Base-by-base conservation (phyloP, 768 basidiomycete genomes). In the Hypholoma fasciculare region DNA sequence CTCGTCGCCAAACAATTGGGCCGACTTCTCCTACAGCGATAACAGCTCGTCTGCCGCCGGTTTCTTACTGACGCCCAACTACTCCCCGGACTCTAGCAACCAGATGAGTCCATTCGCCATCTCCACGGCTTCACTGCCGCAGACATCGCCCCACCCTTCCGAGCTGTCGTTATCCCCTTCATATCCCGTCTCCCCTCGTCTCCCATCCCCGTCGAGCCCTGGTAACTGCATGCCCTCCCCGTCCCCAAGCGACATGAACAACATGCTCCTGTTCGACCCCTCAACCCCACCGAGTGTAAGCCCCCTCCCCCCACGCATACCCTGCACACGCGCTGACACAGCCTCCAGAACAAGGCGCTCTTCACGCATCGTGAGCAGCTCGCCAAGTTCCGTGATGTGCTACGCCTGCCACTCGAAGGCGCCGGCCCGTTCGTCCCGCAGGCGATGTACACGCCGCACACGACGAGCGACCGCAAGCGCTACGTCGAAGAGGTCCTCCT, bases 401-500 rank as follows among this genome's bases (percentile, higher is more conserved):
- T 74, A 17, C 57, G 44, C 40, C 69, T 80, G 14, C 78, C 77
- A 1, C 71, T 70, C 39, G 67, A 71, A 23, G 67, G 67, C 27
- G 71, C 72, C 20, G 75, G 78, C 1, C 76, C 77, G n/a, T 86
- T 89, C 65, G 71, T 92, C 13, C 89, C 87, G 9, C 90, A 92
- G 69, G 71, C 63, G 36, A 85, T 88, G 71, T 92, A 92, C 67
- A 83, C 82, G 61, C 90, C 90, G 1, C 86, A 89, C 66, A 91
- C 90, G 3, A 85, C 84, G 54, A 89, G 87, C 58, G 90, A 92
- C 70, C 80, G 83, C 38, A 84, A 85, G 39, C 86, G 90, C 19
- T 92, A 91, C 61, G 89, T 92, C 23, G 86, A 85, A 56, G 86
- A 90, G 52, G 84, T 87, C 40, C 67, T 78, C 1, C 76, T 92